Evolutionary conservation across 495 filamentous ascomycete genomes (phyloP), one percentile per base, ranked within the genome.

Genomic region (Daldinia grandis): DNA sequence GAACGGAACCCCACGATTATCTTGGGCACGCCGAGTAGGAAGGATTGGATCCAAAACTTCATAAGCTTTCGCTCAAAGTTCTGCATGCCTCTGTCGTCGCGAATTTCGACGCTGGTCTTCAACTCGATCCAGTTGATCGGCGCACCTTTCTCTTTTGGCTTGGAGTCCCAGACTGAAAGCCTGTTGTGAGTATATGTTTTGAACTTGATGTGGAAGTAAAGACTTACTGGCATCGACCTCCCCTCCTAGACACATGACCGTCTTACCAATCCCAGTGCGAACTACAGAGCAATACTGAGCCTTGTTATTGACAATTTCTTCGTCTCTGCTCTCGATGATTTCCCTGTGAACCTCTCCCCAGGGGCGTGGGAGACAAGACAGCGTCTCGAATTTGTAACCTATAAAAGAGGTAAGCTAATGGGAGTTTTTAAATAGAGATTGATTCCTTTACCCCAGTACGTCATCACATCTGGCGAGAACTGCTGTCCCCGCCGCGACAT

Each of bases 311-410:
- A 97, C 94, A 2, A 89, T 64, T 60, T 90, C 80, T 5, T 89
- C 71, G 21, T 90, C 87, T 14, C 95, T 88, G 44, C 75, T 79
- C 77, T 98, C 94, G 69, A 99, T 97, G 62, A 89, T 86, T 2
- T 90, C 88, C 50, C 93, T 86, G 2, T 87, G 79, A 5, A 88
- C 89, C 37, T 88, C 81, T 53, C 86, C 88, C 92, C 93, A 97
- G 4, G 88, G 85, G 3, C 84, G 76, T 5, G 90, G 88, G 3
- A 98, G 78, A 15, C 94, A 87, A 33, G 88, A 90, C 1, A 99
- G 78, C 1, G 92, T 90, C 78, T 99, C 95, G 72, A 99, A 99
- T 78, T 98, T 98, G 81, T 98, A 98, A 21, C 95, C 93, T 95
- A 69, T 21, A 19, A 6, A 47, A 5, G 24, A 4, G 24, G 79